Base-by-base conservation (phyloP, 305 asterid genomes). In the Fraxinus dipetala region DNA sequence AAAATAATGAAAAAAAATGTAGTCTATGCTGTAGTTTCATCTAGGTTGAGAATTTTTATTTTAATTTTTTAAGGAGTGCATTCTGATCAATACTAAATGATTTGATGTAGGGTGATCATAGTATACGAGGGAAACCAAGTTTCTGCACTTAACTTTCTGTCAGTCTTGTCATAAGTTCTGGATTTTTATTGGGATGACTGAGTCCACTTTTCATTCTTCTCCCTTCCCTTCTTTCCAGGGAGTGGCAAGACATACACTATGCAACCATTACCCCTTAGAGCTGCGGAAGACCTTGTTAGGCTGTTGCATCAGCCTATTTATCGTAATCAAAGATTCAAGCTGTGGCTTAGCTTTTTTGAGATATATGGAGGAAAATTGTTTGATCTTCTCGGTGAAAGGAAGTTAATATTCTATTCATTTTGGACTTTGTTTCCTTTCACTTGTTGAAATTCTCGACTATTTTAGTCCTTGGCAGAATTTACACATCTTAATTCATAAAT, bases 221-320 rank as follows among this genome's bases (percentile, higher is more conserved):
- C 35, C 45, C 76, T 79, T 63, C 28, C 43, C 70, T 36, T 63
- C 18, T 72, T 73, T 78, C 75, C 88, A 96, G 98, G 99, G 80
- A 96, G 99, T 91, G 99, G 99, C 77, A 96, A 96, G 91, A 96
- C 98, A 76, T 96, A 87, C 88, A 96, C 98, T 61, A 96, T 96
- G 99, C 98, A 96, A 89, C 99, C 99, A 73, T 87, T 96, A 84
- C 99, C 99, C 81, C 92, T 96, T 43, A 91, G 98, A 90, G 99
- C 98, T 83, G 97, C 94, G 61, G 98, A 91, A 86, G 97, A 96
- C 86, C 93, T 96, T 85, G 92, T 95, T 84, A 90, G 97, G 86
- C 88, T 90, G 90, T 84, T 96, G 82, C 94, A 89, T 79, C 98
- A 93, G 90, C 98, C 98, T 79, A 85, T 89, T 81, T 96, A 94